Conservation (phyloP, 208 protist species). For the Sergeia podlipaevii region DNA sequence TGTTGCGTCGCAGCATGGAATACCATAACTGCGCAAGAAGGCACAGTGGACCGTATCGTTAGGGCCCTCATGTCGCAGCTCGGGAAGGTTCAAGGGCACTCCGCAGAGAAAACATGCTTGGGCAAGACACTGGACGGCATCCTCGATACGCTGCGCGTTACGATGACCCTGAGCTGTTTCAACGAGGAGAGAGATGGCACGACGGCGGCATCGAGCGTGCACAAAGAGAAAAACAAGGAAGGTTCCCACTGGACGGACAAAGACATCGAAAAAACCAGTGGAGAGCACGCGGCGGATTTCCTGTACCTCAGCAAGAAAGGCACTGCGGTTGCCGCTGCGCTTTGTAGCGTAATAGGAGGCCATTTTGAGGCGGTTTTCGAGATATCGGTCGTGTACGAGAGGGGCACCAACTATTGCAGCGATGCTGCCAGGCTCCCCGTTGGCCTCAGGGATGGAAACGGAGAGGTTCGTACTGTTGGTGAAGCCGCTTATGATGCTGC, state of each 20-base stretch:
- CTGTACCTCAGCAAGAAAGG: constrained; percentile 32
- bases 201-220: constrained; percentile 46
- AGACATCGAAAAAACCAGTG: constrained; percentile 18
- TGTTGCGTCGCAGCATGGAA: too few species aligned
- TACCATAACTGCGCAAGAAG: too few species aligned
- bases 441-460: not conserved
- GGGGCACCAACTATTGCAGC: constrained; percentile 1
- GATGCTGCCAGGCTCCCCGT: constrained; percentile 2
- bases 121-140: constrained; percentile 22
- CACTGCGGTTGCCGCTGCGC: constrained; percentile 10
- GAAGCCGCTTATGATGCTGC: not conserved
- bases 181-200: constrained; percentile 42
- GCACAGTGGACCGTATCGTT: constrained; percentile 20
- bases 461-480: not conserved
- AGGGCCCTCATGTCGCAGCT: not conserved
- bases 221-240: constrained; percentile 47
- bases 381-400: constrained; percentile 41
- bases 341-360: constrained; percentile 29
- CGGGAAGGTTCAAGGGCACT: constrained; percentile 22
- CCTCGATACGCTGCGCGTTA: constrained; percentile 12
- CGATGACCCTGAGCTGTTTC: constrained; percentile 27
- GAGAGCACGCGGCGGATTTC: constrained; percentile 17
- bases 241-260: constrained; percentile 26
- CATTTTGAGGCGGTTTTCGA: constrained; percentile 58
- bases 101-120: constrained; percentile 30